Conservation (phyloP, 306 rosid genomes). For the Vigna unguiculata region DNA sequence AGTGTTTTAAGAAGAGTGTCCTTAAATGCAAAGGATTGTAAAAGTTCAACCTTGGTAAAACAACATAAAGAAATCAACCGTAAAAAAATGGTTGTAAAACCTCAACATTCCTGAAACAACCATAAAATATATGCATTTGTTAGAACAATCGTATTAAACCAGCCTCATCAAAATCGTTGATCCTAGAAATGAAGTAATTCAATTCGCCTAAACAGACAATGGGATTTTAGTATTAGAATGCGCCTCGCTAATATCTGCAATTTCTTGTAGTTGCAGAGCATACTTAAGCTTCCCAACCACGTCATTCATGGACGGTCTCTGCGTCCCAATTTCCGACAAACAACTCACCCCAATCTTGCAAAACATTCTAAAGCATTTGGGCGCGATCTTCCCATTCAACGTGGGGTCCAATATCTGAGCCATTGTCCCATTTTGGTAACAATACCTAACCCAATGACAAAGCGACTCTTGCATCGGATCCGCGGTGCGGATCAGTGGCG, state of each 20-base stretch:
- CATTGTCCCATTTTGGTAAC: conserved; percentile 39
- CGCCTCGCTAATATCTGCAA: neutral
- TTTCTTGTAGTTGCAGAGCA: conserved; percentile 63
- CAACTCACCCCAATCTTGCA: conserved; percentile 53
- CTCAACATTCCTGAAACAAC: too few species aligned
- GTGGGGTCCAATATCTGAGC: conserved; percentile 56
- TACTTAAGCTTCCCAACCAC: conserved; percentile 56
- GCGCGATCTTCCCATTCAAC: conserved; percentile 44
- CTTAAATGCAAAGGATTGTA: too few species aligned
- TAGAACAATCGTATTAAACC: too few species aligned
- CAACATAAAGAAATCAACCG: too few species aligned
- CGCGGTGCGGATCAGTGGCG: conserved; percentile 30
- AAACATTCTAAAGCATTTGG: conserved; percentile 47
- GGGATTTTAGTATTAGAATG: too few species aligned
- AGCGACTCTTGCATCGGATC: conserved; percentile 51
- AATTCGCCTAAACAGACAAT: too few species aligned
- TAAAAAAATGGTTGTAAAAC: too few species aligned
- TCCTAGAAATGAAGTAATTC: too few species aligned
- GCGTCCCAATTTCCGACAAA: conserved; percentile 53
- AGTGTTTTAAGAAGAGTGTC: too few species aligned
- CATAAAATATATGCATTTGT: too few species aligned
- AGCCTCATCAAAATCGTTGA: too few species aligned
- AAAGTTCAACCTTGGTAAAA: too few species aligned
- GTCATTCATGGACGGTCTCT: conserved; percentile 70
- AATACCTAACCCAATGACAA: conserved; percentile 52